Conservation (phyloP, 345 rosid genomes). For the Dimocarpus longan region DNA sequence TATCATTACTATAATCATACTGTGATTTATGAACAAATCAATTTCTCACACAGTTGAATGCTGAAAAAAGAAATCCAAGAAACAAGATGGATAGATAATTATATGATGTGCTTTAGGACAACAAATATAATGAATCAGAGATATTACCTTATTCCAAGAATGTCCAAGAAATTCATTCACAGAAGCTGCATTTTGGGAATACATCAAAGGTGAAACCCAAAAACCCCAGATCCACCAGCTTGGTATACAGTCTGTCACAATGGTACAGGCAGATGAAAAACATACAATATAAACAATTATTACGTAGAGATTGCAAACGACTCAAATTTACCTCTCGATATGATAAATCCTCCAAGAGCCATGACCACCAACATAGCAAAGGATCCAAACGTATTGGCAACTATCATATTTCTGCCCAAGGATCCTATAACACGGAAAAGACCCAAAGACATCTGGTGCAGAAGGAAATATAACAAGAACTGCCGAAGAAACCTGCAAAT, state of each 20-base stretch:
- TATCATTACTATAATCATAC: not conserved
- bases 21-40: not conserved
- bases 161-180: slow-evolving; percentile 93
- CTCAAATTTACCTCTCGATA: slow-evolving; percentile 71
- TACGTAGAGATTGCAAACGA: slow-evolving; percentile 5
- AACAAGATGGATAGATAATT: slow-evolving; percentile 11
- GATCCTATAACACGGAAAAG: slow-evolving; percentile 99
- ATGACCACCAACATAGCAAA: slow-evolving; percentile 97
- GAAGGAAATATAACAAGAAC: slow-evolving; percentile 76
- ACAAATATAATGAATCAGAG: not conserved
- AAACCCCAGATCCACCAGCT: slow-evolving; percentile 99
- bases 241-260: slow-evolving; percentile 76
- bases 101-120: not conserved
- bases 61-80: not conserved
- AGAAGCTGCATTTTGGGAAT: slow-evolving; percentile 96
- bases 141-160: slow-evolving; percentile 83
- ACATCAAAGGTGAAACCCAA: slow-evolving; percentile 96
- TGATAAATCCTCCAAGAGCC: slow-evolving; percentile 96
- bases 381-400: slow-evolving; percentile 96
- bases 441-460: slow-evolving; percentile 93
- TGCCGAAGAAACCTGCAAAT: slow-evolving; percentile 82
- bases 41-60: slow-evolving; percentile 3
- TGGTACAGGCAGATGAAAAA: slow-evolving; percentile 23
- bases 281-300: slow-evolving; percentile 15
- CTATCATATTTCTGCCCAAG: slow-evolving; percentile 91